Percentiles rank a stretch among this genome's conserved stretches.
Conservation (phyloP, 2,329 filamentous ascomycete genomes). For the Knufia petricola region DNA sequence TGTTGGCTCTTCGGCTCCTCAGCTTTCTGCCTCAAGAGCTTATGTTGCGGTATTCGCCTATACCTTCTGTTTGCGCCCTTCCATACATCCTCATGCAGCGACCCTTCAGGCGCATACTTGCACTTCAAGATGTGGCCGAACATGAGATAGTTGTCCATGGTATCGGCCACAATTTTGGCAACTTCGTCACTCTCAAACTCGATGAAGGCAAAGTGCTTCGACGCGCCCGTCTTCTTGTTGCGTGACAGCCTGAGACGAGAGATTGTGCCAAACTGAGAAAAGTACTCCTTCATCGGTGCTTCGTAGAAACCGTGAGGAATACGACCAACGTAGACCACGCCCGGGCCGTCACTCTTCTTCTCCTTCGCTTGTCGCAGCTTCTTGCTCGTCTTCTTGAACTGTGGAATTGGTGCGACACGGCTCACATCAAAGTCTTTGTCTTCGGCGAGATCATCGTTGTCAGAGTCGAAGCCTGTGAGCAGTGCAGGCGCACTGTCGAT, state of each 20-base stretch:
- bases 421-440: conserved; percentile 39
- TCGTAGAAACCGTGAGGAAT: conserved; percentile 97
- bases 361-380: conserved; percentile 44
- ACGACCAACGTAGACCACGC: conserved; percentile 78
- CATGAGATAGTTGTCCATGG: conserved; percentile 95
- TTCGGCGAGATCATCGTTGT: conserved; percentile 39
- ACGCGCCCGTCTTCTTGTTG: conserved; percentile 82
- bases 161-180: conserved; percentile 85
- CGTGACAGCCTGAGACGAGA: conserved; percentile 70
- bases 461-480: conserved; percentile 48
- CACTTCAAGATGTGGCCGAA: conserved; percentile 92
- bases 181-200: conserved; percentile 70
- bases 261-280: conserved; percentile 83
- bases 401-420: conserved; percentile 34
- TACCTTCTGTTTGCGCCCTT: conserved; percentile 85
- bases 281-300: conserved; percentile 87
- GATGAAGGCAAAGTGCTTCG: conserved; percentile 91
- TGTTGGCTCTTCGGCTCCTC: conserved; percentile 59
- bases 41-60: conserved; percentile 79
- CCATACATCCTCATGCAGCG: conserved; percentile 73
- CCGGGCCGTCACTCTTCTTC: conserved; percentile 45
- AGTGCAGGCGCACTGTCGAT: conserved; percentile 45
- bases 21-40: conserved; percentile 68
- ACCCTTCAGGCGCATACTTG: conserved; percentile 63
- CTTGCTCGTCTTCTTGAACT: conserved; percentile 39